Evolutionary conservation across 345 rosid species (phyloP), one percentile per base, ranked within the genome.

Genomic region (Cardamine occulta): DNA sequence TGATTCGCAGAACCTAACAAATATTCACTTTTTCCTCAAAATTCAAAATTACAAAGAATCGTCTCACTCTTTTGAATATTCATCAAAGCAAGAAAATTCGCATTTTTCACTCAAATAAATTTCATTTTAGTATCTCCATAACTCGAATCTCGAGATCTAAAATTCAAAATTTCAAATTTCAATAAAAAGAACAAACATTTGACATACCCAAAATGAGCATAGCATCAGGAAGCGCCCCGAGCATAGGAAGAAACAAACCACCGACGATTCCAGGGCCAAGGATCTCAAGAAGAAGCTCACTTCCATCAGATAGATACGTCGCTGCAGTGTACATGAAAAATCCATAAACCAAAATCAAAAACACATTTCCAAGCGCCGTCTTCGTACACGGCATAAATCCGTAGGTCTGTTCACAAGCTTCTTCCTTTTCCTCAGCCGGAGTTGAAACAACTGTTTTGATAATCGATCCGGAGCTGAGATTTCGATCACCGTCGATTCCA

Each of bases 221-320:
- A 70, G 99, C 99, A 61, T 94, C 99, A 1, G 99, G 99, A 44
- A 94, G 93, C 0, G 99, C 99, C 1, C 99, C 99, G 5, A 94
- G 99, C 0, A 86, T 74, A 13, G 99, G 99, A 68, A 94, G 93
- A 64, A 94, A 92, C 67, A 94, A 83, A 34, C 99, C 99, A 37
- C 99, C 97, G 12, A 94, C 80, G 23, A 94, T 86, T 1, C 99
- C 99, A 24, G 99, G 99, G 2, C 99, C 99, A 29, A 94, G 80
- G 78, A 94, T 92, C 89, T 88, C 88, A 13, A 94, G 89, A 74
- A 94, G 68, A 26, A 94, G 90, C 91, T 92, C 99, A 74, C 97
- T 94, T 23, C 99, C 99, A 42, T 8, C 14, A 9, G 99, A 94
- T 45, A 94, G 82, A 48, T 85, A 89, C 12, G 92, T 90, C 3